phyloP scores from a whole-genome alignment of 164 flowering plant genomes.

The Pachysandra terminalis region DNA sequence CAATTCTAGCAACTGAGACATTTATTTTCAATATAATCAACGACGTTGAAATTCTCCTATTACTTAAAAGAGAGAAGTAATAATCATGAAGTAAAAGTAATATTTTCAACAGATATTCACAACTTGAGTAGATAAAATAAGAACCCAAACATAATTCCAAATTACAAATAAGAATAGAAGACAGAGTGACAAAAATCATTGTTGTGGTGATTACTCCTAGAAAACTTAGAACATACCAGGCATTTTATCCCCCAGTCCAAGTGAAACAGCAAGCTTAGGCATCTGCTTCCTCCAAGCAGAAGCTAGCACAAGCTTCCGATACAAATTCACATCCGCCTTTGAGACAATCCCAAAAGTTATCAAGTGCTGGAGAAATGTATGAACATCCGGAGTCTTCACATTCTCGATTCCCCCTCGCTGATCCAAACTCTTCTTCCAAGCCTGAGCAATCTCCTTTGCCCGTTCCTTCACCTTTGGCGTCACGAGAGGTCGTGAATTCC shows the following conservation, averaged over 20 bases:
- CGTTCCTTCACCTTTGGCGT: conserved; percentile 68
- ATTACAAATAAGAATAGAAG: background rate
- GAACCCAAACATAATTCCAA: background rate
- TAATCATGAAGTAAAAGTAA: background rate
- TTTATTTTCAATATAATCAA: too few species aligned
- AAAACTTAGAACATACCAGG: conserved; percentile 47
- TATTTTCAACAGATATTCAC: background rate
- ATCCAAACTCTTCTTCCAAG: conserved; percentile 85
- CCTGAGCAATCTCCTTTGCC: conserved; percentile 74
- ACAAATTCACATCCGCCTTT: conserved; percentile 64
- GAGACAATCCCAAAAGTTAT: conserved; percentile 85
- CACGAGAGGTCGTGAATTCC: conserved; percentile 73
- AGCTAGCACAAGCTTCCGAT: conserved; percentile 80
- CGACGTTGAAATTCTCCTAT: background rate
- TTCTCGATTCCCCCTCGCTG: conserved; percentile 93
- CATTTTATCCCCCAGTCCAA: conserved; percentile 81
- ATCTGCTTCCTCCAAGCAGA: conserved; percentile 99
- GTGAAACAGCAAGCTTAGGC: conserved; percentile 95
- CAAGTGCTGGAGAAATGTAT: conserved; percentile 90
- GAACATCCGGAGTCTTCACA: conserved; percentile 92
- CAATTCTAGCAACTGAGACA: too few species aligned
- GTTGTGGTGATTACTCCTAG: background rate
- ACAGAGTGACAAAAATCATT: background rate
- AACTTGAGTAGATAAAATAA: too few species aligned
- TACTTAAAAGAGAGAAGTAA: too few species aligned